Conservation (phyloP, 352 stramenopile genomes). For the Globisporangium cylindrosporum region DNA sequence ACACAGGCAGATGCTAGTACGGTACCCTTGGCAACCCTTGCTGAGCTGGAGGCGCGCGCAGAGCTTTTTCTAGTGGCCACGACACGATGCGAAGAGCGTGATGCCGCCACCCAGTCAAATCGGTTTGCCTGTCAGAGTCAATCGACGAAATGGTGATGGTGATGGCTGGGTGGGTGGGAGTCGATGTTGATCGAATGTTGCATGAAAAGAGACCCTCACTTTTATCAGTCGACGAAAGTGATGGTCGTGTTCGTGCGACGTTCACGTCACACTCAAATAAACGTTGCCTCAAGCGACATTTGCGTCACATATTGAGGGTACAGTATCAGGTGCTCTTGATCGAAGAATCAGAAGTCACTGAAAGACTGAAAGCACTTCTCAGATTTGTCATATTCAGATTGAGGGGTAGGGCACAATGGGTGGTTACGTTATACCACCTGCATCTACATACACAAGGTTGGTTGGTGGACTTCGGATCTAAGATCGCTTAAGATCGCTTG, state of each 20-base stretch:
- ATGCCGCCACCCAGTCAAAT: not conserved
- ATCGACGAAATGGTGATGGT: slow-evolving; percentile 2
- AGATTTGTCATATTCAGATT: too few species aligned
- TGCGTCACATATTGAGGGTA: not conserved
- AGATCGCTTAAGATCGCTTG: too few species aligned
- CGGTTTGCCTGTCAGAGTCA: not conserved
- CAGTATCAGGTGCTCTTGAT: too few species aligned
- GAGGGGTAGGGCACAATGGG: too few species aligned
- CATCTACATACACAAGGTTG: too few species aligned
- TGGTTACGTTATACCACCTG: too few species aligned
- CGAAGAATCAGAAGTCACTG: too few species aligned
- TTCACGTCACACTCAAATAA: not conserved
- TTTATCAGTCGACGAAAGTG: not conserved
- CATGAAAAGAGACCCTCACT: not conserved
- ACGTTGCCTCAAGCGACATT: not conserved
- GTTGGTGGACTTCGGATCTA: too few species aligned
- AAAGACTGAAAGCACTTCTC: too few species aligned
- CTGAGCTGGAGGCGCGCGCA: not conserved
- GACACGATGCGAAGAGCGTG: not conserved
- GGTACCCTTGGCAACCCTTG: not conserved
- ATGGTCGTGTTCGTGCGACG: not conserved
- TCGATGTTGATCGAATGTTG: not conserved
- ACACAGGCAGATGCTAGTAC: not conserved
- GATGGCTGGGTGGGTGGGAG: not conserved
- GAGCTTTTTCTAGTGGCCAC: slow-evolving; percentile 9